Base-by-base conservation (phyloP, 2,329 filamentous ascomycete species). In the Dactylonectria estremocensis region DNA sequence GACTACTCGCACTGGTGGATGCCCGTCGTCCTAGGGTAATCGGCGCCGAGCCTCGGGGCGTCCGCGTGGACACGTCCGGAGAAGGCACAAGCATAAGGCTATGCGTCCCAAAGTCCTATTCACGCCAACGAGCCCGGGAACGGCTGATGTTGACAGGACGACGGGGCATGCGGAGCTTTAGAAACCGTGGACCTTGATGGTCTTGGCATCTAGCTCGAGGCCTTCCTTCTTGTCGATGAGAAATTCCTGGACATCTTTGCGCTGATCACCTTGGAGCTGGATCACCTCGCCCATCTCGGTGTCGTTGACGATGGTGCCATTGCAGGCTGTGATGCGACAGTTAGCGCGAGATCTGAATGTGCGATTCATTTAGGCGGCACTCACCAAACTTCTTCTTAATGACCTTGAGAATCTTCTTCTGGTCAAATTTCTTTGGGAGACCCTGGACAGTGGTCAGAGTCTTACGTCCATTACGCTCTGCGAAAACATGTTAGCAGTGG, bases 381-480 rank as follows among this genome's bases (percentile, higher is more conserved):
- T 8, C 89, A 95, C 92, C 93, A 81, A 98, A 98, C 83, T 97
- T 96, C 91, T 98, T 98, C 92, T 98, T 98, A 89, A 98, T 97
- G 85, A 97, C 95, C 89, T 98, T 98, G 80, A 99, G 92, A 83
- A 99, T 98, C 88, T 98, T 98, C 91, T 98, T 98, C 86, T 96
- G 95, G 87, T 98, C 95, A 82, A 98, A 98, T 83, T 98, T 98
- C 89, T 96, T 96, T 73, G 96, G 95, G 80, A 99, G 92, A 86
- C 96, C 96, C 90, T 98, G 95, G 80, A 99, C 95, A 79, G 96
- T 99, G 79, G 96, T 99, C 93, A 99, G 90, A 88, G 96, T 98
- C 91, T 99, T 99, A 86, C 96, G 96, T 91, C 96, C 96, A 98
- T 99, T 99, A 88, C 96, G 96, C 88, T 99, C 95, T 98, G 83